Evolutionary conservation across 768 basidiomycete species (phyloP).

Genomic region (Russula olivacea): DNA sequence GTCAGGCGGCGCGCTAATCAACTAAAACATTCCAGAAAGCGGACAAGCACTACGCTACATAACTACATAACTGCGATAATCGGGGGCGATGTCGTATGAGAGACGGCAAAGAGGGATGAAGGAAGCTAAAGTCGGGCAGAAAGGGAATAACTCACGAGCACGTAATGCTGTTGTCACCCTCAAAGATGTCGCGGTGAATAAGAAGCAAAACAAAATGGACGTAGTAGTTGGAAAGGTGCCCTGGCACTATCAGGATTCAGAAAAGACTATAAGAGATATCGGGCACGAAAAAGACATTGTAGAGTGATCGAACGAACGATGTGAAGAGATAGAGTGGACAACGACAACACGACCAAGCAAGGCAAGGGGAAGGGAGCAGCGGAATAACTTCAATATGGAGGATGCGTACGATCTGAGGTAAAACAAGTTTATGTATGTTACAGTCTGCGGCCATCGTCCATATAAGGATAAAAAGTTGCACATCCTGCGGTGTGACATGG

Average conservation of each 20-base stretch:
- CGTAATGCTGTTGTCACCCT: constrained; percentile 16
- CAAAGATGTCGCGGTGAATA: constrained; percentile 26
- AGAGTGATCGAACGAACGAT: not conserved
- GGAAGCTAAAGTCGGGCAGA: constrained; percentile 9
- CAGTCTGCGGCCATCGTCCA: constrained; percentile 20
- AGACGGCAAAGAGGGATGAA: constrained; percentile 10
- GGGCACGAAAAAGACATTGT: constrained; percentile 1
- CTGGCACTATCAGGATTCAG: constrained; percentile 2
- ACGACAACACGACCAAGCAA: constrained; percentile 9
- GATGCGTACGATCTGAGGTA: constrained; percentile 16
- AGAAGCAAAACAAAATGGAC: constrained; percentile 27
- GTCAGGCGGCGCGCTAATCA: constrained; percentile 3
- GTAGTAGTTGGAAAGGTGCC: constrained; percentile 10
- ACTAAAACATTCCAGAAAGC: constrained; percentile 23
- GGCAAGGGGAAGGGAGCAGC: constrained; percentile 6
- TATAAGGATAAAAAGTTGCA: constrained; percentile 13
- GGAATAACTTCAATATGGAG: constrained; percentile 20
- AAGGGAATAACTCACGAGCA: constrained; percentile 20
- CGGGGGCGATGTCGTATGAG: constrained; percentile 25
- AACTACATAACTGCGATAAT: constrained; percentile 30
- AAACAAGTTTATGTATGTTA: constrained; percentile 21
- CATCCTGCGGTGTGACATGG: not conserved
- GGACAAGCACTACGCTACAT: constrained; percentile 32
- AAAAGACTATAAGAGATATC: constrained; percentile 4
- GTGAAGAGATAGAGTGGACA: not conserved